A percentile compares a stretch with the other conserved stretches of the same genome.
These are phyloP conservation scores for Claviceps lovelessii DNA, from an alignment of 2,329 filamentous ascomycete species.

Conservation along the genomic window DNA sequence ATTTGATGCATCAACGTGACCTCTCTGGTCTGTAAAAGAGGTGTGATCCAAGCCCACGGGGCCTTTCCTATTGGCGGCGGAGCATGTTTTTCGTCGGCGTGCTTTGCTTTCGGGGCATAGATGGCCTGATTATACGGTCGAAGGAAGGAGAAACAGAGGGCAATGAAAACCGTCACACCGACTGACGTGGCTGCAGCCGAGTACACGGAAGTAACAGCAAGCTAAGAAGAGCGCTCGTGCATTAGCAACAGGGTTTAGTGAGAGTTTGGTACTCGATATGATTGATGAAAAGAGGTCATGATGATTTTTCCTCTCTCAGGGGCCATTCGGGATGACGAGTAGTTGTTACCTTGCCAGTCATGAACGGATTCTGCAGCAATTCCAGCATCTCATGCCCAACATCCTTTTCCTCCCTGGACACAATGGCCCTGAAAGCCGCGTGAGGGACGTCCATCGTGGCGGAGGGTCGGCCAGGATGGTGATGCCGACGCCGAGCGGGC, in stretches of 20 bases:
- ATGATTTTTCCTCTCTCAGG: not conserved
- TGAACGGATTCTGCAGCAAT: slow-evolving; percentile 37
- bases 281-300: too few species aligned
- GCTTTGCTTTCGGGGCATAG: slow-evolving; percentile 86
- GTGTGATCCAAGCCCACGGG: slow-evolving; percentile 75
- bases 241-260: too few species aligned
- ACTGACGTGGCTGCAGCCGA: slow-evolving; percentile 71
- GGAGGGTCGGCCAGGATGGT: not conserved
- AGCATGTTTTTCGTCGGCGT: slow-evolving; percentile 79
- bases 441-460: not conserved
- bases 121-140: slow-evolving; percentile 85
- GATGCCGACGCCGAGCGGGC: not conserved
- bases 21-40: slow-evolving; percentile 66
- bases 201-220: slow-evolving; percentile 43
- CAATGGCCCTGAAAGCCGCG: not conserved
- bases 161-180: slow-evolving; percentile 57
- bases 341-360: slow-evolving; percentile 9
- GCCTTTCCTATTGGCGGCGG: slow-evolving; percentile 77
- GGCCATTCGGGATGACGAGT: not conserved
- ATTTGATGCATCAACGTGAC: slow-evolving; percentile 63
- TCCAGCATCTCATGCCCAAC: slow-evolving; percentile 31
- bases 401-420: slow-evolving; percentile 10
- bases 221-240: slow-evolving; percentile 8
- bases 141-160: slow-evolving; percentile 72
- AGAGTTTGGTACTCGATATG: too few species aligned